These are phyloP conservation scores for Sugiyamaella valdiviana DNA, from an alignment of 805 yeast species.

Conservation along the genomic window DNA sequence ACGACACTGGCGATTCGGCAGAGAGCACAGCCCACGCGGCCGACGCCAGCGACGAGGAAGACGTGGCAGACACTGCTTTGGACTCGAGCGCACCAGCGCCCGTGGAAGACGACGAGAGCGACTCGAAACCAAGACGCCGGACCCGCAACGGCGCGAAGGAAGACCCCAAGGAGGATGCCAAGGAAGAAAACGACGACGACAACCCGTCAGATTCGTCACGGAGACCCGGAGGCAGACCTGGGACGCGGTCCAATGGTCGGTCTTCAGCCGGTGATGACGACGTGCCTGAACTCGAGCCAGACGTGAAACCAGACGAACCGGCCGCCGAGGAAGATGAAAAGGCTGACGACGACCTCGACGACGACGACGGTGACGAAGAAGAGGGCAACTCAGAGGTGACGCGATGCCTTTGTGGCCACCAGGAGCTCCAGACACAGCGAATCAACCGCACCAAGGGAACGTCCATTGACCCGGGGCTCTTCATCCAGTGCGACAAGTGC, in stretches of 20 bases:
- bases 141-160: not conserved
- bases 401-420: constrained; percentile 50
- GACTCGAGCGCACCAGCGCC: not conserved
- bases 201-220: not conserved
- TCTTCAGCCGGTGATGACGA: not conserved
- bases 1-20: not conserved
- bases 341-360: constrained; percentile 15
- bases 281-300: not conserved
- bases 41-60: not conserved
- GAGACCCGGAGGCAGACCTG: not conserved
- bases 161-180: not conserved
- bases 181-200: constrained; percentile 1
- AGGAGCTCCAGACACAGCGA: constrained; percentile 37
- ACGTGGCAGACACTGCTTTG: not conserved
- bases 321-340: not conserved
- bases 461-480: constrained; percentile 81
- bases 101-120: not conserved
- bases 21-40: not conserved
- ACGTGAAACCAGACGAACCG: not conserved
- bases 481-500: constrained; percentile 92
- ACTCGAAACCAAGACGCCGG: not conserved
- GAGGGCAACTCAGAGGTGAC: constrained; percentile 39
- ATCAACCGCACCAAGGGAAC: constrained; percentile 20
- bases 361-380: constrained; percentile 11
- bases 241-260: too few relatives aligned